phyloP scores from a whole-genome alignment of 1,284 basidiomycete genomes.

The Heterobasidion irregulare region DNA sequence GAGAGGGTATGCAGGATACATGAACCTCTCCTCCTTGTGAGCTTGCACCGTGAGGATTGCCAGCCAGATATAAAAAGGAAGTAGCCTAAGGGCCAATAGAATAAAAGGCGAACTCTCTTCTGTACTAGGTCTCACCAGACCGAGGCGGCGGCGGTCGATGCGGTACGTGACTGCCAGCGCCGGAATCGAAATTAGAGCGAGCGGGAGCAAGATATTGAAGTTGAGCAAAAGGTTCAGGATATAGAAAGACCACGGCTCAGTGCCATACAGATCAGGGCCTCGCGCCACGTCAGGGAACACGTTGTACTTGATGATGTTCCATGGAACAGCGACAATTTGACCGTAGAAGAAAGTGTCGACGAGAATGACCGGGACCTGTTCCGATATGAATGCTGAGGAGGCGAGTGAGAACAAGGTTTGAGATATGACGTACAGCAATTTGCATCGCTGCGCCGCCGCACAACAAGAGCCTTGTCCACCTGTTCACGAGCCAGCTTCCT shows the following conservation, averaged over 20 bases:
- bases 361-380: conserved; percentile 68
- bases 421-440: conserved; percentile 54
- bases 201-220: conserved; percentile 82
- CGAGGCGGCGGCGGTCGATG: conserved; percentile 76
- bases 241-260: conserved; percentile 83
- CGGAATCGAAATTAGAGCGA: conserved; percentile 79
- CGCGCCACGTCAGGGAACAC: conserved; percentile 71
- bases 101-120: conserved; percentile 73
- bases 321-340: conserved; percentile 69
- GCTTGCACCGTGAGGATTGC: conserved; percentile 73
- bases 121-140: conserved; percentile 41
- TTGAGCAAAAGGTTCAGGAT: conserved; percentile 83
- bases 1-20: conserved; percentile 92
- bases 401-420: neutral
- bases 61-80: conserved; percentile 88
- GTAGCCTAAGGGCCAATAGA: conserved; percentile 66
- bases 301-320: conserved; percentile 95
- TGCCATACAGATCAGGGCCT: conserved; percentile 92
- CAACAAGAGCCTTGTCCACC: conserved; percentile 55
- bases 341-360: conserved; percentile 90
- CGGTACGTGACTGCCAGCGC: conserved; percentile 69
- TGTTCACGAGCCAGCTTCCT: conserved; percentile 47
- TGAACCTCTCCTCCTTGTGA: conserved; percentile 98
- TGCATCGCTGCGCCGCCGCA: conserved; percentile 52
- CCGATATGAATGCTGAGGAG: conserved; percentile 1